Conservation (phyloP, 257 asterid genomes). For the Datura wrightii region DNA sequence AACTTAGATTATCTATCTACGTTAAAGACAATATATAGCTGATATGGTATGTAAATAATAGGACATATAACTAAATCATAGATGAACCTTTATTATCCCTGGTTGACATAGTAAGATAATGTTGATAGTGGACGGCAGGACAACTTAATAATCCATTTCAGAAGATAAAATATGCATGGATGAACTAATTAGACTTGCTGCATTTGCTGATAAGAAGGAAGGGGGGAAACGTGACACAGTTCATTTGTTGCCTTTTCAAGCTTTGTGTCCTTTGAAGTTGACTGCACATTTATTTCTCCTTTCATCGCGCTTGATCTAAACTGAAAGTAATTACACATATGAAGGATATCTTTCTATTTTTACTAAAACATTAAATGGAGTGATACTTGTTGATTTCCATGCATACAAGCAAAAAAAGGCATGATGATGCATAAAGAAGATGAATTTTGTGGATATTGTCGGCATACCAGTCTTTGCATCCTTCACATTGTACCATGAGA, state of each 20-base stretch:
- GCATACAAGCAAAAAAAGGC: slow-evolving; percentile 2
- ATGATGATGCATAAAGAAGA: neutral
- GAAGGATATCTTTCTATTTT: neutral
- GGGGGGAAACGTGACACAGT: neutral
- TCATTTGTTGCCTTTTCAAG: slow-evolving; percentile 13
- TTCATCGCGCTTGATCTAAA: neutral
- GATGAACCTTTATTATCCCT: neutral
- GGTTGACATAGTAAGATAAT: slow-evolving; percentile 7
- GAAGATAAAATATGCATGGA: slow-evolving; percentile 18
- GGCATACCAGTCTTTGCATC: slow-evolving; percentile 64
- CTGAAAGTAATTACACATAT: neutral
- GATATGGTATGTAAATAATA: neutral
- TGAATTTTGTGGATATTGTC: neutral
- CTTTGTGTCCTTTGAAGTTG: neutral
- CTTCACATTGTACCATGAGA: slow-evolving; percentile 90
- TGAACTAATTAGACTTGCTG: slow-evolving; percentile 23
- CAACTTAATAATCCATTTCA: neutral
- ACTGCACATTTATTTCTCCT: neutral
- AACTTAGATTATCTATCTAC: neutral
- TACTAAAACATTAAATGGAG: neutral
- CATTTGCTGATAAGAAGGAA: slow-evolving; percentile 15
- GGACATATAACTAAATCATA: neutral
- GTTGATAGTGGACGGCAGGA: neutral
- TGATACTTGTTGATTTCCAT: neutral
- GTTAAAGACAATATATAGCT: neutral